A percentile compares a stretch with the other conserved stretches of the same genome.
Evolutionary conservation across 2,329 filamentous ascomycete genomes (phyloP).

Genomic region (Alternaria panax): DNA sequence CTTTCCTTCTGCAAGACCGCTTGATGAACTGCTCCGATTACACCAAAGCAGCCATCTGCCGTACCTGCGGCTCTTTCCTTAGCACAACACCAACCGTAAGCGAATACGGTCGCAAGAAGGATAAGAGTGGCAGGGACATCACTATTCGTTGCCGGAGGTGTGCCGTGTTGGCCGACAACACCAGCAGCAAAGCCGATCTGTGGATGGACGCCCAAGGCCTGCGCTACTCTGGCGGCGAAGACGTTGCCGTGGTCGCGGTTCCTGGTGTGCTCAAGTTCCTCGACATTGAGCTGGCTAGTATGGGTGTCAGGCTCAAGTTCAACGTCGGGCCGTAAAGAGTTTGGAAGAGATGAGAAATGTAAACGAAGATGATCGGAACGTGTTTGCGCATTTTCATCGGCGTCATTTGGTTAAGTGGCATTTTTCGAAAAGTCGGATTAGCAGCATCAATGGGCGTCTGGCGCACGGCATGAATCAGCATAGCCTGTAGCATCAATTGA

Average conservation of each 20-base stretch:
- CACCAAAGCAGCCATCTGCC: slow-evolving; percentile 86
- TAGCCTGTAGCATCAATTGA: neutral
- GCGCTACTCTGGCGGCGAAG: slow-evolving; percentile 85
- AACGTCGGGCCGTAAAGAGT: slow-evolving; percentile 65
- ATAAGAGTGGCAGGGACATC: slow-evolving; percentile 68
- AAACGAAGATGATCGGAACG: neutral
- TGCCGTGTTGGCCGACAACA: slow-evolving; percentile 62
- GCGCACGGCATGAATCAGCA: neutral
- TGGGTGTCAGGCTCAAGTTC: slow-evolving; percentile 96
- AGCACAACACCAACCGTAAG: slow-evolving; percentile 80
- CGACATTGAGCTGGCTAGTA: slow-evolving; percentile 93
- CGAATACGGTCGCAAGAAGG: slow-evolving; percentile 64
- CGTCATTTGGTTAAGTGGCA: neutral
- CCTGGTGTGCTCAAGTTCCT: slow-evolving; percentile 92
- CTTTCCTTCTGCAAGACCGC: slow-evolving; percentile 92
- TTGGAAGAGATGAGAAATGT: neutral
- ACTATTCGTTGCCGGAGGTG: slow-evolving; percentile 82
- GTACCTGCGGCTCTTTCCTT: slow-evolving; percentile 87
- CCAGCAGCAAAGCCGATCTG: slow-evolving; percentile 68
- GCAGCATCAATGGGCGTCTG: slow-evolving; percentile 1
- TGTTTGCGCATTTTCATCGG: slow-evolving; percentile 2
- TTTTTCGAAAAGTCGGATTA: neutral
- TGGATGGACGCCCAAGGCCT: slow-evolving; percentile 93
- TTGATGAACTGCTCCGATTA: slow-evolving; percentile 98
- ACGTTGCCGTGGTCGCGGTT: slow-evolving; percentile 90